Evolutionary conservation across 345 rosid species (phyloP), one percentile per base, ranked within the genome.

Genomic region (Acer saccharum): DNA sequence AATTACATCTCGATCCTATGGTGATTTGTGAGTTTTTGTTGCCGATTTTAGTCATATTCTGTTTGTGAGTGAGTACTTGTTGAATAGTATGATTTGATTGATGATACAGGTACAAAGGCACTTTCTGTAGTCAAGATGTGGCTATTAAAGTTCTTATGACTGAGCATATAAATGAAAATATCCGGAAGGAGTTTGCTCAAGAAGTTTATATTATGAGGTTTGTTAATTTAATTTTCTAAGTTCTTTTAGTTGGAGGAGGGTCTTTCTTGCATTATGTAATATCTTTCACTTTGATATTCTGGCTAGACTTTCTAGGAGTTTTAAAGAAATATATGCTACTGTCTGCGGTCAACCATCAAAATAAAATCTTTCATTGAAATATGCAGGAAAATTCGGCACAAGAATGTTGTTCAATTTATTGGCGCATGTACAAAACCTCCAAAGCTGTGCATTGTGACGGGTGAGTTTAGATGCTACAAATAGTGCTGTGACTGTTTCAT

Each of bases 371-470:
- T 65, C 71, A 58, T 54, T 68, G 72, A 60, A 69, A 76, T 68
- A 43, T 80, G 66, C 85, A 91, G 92, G 93, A 89, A 85, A 80
- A 80, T 91, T 66, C 85, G 79, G 71, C 95, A 89, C 84, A 88
- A 75, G 76, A 89, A 91, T 86, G 82, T 89, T 43, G 90, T 91
- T 50, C 85, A 81, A 76, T 91, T 89, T 81, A 80, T 91, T 18
- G 94, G 94, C 77, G 91, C 94, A 71, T 88, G 87, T 43, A 85
- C 88, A 6, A 87, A 80, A 76, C 88, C 90, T 77, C 90, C 92
- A 80, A 82, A 18, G 78, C 80, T 84, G 39, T 89, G 93, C 74
- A 84, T 91, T 48, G 85, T 91, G 74, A 89, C 92, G 61, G 95
- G 95, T 88, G 69, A 74, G 25, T n/a, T 75, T 65, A 70, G 46